phyloP scores from a whole-genome alignment of 2,329 filamentous ascomycete species.

The Sodiomyces alkalinus region DNA sequence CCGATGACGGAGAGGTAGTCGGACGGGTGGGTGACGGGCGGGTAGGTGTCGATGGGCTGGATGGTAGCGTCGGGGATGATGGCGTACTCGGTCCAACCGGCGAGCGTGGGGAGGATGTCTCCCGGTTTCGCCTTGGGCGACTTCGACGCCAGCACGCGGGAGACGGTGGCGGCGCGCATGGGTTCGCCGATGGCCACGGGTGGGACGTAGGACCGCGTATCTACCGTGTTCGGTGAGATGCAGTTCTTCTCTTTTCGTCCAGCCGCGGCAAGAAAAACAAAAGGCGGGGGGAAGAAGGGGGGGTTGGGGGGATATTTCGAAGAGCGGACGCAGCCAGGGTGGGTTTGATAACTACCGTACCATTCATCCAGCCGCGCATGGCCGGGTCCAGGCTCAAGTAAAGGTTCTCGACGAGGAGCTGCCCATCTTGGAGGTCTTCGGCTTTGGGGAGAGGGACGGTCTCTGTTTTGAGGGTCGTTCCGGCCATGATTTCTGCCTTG shows the following conservation, averaged over 20 bases:
- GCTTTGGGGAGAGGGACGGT: slow-evolving; percentile 33
- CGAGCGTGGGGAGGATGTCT: slow-evolving; percentile 35
- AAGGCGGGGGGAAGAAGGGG: background rate
- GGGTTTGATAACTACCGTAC: no score
- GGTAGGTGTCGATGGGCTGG: slow-evolving; percentile 23
- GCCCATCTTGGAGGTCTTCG: slow-evolving; percentile 42
- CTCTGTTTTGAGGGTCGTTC: slow-evolving; percentile 46
- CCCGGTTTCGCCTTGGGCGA: slow-evolving; percentile 38
- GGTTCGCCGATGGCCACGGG: slow-evolving; percentile 52
- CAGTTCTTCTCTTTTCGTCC: no score
- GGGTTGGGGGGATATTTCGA: no score
- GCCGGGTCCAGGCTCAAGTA: slow-evolving; percentile 60
- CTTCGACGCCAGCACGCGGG: slow-evolving; percentile 46
- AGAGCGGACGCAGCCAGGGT: no score
- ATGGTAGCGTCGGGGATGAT: slow-evolving; percentile 38
- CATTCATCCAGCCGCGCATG: slow-evolving; percentile 60
- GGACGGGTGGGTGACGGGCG: slow-evolving; percentile 27
- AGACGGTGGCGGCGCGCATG: slow-evolving; percentile 51
- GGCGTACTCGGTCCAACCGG: slow-evolving; percentile 54
- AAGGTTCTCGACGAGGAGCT: slow-evolving; percentile 44
- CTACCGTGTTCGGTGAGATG: slow-evolving; percentile 18
- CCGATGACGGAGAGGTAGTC: slow-evolving; percentile 50
- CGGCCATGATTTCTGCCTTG: slow-evolving; percentile 41
- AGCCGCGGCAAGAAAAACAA: background rate
- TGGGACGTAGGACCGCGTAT: slow-evolving; percentile 44